Evolutionary conservation across 1,139 yeast genomes (phyloP), one percentile per base, ranked within the genome.

Genomic region (Yamadazyma dendronema): DNA sequence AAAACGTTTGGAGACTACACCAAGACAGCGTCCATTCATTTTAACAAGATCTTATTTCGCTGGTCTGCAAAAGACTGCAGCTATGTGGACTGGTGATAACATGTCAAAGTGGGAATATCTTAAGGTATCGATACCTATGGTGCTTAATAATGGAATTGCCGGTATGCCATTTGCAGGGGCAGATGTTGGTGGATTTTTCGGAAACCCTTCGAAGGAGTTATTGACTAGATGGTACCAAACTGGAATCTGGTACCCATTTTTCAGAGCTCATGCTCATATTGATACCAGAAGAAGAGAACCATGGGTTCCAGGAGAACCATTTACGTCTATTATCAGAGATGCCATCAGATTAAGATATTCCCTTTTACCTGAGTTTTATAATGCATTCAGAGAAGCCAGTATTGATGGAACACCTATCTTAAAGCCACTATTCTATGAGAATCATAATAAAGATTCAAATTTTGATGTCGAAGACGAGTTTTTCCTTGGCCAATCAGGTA

Each of bases 41-140:
- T 72, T 92, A 36, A 88, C 98, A 0, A 69, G 99, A 45, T 73
- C 96, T 0, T 90, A 76, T 57, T 90, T 73, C 59, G 78, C 97
- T 1, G 98, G 99, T 0, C 86, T 96, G 4, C 97, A 92, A 60
- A 73, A 92, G 48, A 72, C 92, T 0, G 84, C 94, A 0, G 96
- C 97, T 0, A 83, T 86, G 79, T 94, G 98, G 99, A 88, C 96
- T 1, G 99, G 99, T 31, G 99, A 92, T 59, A 92, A 90, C 58
- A 83, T 78, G 77, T 87, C 97, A 7, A 82, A 76, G 48, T 94
- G 98, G 98, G 94, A 84, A 46, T 84, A 88, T 51, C 70, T 92
- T 44, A 73, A 76, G 49, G 71, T 79, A 6, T 86, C 96, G 0
- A 74, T 89, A 26, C 97, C 97, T 6, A 90, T 89, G 95, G 62